These are phyloP conservation scores for Chrysopogon serrulatus DNA, from an alignment of 176 grass and related monocot species.

Conservation along the genomic window DNA sequence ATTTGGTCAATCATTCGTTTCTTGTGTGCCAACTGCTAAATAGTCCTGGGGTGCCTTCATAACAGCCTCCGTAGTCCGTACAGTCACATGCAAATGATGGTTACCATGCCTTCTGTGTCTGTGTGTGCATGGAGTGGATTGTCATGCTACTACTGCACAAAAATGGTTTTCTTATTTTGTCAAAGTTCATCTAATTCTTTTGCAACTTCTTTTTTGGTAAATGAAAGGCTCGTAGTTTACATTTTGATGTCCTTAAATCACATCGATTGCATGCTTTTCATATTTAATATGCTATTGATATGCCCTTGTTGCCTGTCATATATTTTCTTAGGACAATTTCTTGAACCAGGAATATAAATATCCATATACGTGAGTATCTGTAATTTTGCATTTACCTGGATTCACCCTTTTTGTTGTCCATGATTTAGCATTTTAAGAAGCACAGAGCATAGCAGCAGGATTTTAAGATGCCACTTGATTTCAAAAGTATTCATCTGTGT, in stretches of 20 bases:
- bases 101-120: conserved; percentile 23
- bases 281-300: neutral
- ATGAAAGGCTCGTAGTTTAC: neutral
- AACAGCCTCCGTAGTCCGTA: neutral
- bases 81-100: neutral
- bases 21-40: conserved; percentile 18
- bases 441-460: neutral
- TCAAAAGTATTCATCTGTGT: neutral
- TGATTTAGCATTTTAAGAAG: neutral
- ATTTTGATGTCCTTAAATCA: neutral
- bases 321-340: neutral
- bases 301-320: neutral
- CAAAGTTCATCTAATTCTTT: neutral
- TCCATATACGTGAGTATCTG: neutral
- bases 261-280: neutral
- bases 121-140: neutral
- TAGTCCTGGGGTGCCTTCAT: neutral
- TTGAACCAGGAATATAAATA: neutral
- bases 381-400: neutral
- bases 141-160: neutral
- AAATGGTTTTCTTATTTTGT: neutral
- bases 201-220: neutral
- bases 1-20: neutral
- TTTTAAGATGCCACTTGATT: neutral
- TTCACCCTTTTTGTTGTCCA: neutral